Conservation (phyloP, 441 rosid genomes). For the Adansonia rubrostipa region DNA sequence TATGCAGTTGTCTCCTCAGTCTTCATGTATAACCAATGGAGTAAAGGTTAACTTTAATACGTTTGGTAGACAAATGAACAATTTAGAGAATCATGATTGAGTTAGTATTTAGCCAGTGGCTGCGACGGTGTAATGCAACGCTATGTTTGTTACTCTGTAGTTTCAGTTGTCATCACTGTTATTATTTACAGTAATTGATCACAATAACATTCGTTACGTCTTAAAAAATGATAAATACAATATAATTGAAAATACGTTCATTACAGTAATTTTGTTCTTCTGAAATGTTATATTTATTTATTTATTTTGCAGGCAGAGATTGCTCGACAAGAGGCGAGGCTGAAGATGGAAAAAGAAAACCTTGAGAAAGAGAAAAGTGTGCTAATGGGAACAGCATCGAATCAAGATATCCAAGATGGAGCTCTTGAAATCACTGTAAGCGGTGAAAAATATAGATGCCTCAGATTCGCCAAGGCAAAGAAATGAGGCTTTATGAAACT, state of each 20-base stretch:
- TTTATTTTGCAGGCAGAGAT: slow-evolving; percentile 59
- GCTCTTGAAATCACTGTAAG: slow-evolving; percentile 85
- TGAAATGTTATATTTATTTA: not conserved
- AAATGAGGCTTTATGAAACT: slow-evolving; percentile 38
- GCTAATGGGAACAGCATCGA: slow-evolving; percentile 79
- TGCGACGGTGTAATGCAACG: too few relatives aligned
- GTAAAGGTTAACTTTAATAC: not conserved
- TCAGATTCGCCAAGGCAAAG: slow-evolving; percentile 78
- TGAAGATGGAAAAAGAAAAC: slow-evolving; percentile 80
- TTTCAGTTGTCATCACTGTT: too few relatives aligned
- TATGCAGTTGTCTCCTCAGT: too few relatives aligned
- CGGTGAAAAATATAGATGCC: slow-evolving; percentile 79
- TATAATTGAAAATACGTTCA: too few relatives aligned
- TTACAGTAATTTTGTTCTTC: not conserved
- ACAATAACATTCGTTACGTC: not conserved
- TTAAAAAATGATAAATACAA: too few relatives aligned
- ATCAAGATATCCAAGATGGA: slow-evolving; percentile 69
- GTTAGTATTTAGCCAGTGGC: not conserved
- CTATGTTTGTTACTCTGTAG: too few relatives aligned
- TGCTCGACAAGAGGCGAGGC: slow-evolving; percentile 78
- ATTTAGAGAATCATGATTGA: not conserved
- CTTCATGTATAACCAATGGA: too few relatives aligned
- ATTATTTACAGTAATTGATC: not conserved
- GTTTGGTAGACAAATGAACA: not conserved
- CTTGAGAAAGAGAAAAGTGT: slow-evolving; percentile 86